Evolutionary conservation across 371 early-diverging fungal genomes (phyloP), one percentile per base, ranked within the genome.

Genomic region (Ordospora pajunii): DNA sequence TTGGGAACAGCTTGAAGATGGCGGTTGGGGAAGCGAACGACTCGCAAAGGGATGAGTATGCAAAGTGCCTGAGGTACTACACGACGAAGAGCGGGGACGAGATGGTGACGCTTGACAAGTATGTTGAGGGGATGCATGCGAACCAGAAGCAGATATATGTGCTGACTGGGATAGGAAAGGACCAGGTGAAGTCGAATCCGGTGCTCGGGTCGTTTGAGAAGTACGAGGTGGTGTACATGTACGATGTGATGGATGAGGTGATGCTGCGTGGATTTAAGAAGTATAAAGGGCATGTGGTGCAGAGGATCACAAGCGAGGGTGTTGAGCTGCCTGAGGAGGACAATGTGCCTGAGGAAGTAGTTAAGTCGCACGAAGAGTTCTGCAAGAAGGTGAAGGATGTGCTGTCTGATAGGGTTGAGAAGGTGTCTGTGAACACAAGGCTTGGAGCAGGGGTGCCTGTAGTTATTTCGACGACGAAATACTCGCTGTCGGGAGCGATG

Each of bases 171-270:
- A 70, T 86, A 54, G 85, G 84, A 17, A 78, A 89, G 1, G 86
- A 88, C 3, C 90, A 90, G 77, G 87, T 91, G 52, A 87, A 89
- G 81, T 87, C 88, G 63, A 89, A 90, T 10, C 93, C 95, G 6
- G 90, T 91, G 78, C 86, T 93, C 46, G 93, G 93, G 84, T 86
- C 87, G n/a, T 86, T 92, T 9, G 75, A 90, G 46, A 92, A 93
- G 4, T 93, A 89, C 73, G 93, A 93, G 81, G 93, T 95, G 23
- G 80, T 95, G 50, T 91, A 88, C 85, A 88, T 94, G 86, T 82
- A 83, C 19, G 93, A 93, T 70, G 90, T 93, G n/a, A 87, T 93
- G 71, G 96, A 95, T 78, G 95, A 94, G 84, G 89, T 90, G 80
- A 85, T 91, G 72, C 81, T 91, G 76, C 93, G 88, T 70, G 92